phyloP scores from a whole-genome alignment of 73 alveolate species.

The Paramecium octaurelia region DNA sequence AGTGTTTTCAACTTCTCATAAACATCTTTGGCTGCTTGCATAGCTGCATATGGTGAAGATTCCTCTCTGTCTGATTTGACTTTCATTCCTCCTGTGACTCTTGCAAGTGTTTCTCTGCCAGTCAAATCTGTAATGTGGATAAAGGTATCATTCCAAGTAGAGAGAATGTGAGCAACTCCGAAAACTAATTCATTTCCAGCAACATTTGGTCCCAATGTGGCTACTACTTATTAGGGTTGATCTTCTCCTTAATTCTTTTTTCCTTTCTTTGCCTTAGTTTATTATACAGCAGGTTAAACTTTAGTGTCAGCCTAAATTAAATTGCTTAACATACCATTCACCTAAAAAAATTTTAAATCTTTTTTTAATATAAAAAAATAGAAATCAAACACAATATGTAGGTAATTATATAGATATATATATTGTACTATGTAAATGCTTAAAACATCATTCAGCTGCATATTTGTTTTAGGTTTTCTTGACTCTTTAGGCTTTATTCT shows the following conservation, averaged over 20 bases:
- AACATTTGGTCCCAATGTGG: conserved; percentile 54
- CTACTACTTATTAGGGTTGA: conserved; percentile 23
- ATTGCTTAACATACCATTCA: conserved; percentile 31
- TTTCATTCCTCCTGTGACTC: conserved; percentile 99
- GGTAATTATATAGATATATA: neutral
- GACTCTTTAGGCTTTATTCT: conserved; percentile 53
- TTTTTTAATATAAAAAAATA: conserved; percentile 28
- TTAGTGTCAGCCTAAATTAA: conserved; percentile 21
- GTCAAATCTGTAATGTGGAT: conserved; percentile 99
- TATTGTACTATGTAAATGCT: neutral
- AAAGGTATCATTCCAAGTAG: conserved; percentile 98
- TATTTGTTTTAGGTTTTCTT: conserved; percentile 43
- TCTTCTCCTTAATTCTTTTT: conserved; percentile 12
- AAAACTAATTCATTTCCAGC: conserved; percentile 76
- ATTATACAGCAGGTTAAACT: neutral
- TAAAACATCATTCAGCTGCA: conserved; percentile 18
- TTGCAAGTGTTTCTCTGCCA: conserved; percentile 98
- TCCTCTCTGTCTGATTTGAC: conserved; percentile 99
- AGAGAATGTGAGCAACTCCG: conserved; percentile 97
- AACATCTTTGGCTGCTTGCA: conserved; percentile 99
- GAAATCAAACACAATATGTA: conserved; percentile 6
- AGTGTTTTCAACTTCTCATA: conserved; percentile 82
- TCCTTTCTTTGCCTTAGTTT: conserved; percentile 25
- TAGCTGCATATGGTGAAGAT: conserved; percentile 99
- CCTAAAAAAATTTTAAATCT: conserved; percentile 41